Evolutionary conservation across 768 basidiomycete genomes (phyloP), one percentile per base, ranked within the genome.

Genomic region (Boletus edulis): DNA sequence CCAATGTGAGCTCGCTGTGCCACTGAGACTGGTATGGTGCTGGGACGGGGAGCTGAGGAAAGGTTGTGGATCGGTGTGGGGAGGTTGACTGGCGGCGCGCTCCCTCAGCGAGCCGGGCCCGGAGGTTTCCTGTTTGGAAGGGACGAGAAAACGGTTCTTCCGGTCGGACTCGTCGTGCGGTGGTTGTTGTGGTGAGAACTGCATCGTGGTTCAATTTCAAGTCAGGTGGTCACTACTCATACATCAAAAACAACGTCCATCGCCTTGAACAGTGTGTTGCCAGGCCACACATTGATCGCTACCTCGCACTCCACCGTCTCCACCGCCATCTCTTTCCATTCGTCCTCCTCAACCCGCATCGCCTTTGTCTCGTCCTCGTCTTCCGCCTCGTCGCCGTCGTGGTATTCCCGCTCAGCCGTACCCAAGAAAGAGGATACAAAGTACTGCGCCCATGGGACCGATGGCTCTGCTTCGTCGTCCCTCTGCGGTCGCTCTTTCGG

Each of bases 251-350:
- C 83, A 9, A 91, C 85, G 58, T 90, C 86, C 65, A 81, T 76
- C 4, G 91, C 83, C 70, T 83, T 86, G 72, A 91, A 94, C 42
- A 86, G 88, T 5, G 91, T 95, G 72, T 92, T 94, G 42, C 91
- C 91, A 12, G 94, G 86, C 81, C 88, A 94, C 2, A 97, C 88
- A 61, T 72, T 83, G 53, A 98, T 82, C 18, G 92, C 91, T 41
- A 98, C 89, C 69, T 94, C 91, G 64, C 94, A 97, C 70, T 97
- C 96, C 17, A 98, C 93, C 55, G 86, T 90, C 79, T 98, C 94
- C 24, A 87, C 78, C 64, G 70, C 76, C 12, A 89, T 80, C 55
- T 86, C 84, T 51, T 64, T 64, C 91, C 89, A 93, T 1, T 76
- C 85, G 6, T 76, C 78, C 55, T 84, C 82, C n/a, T 72, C 73